phyloP scores from a whole-genome alignment of 345 rosid genomes.

The Eutrema heterophyllum region DNA sequence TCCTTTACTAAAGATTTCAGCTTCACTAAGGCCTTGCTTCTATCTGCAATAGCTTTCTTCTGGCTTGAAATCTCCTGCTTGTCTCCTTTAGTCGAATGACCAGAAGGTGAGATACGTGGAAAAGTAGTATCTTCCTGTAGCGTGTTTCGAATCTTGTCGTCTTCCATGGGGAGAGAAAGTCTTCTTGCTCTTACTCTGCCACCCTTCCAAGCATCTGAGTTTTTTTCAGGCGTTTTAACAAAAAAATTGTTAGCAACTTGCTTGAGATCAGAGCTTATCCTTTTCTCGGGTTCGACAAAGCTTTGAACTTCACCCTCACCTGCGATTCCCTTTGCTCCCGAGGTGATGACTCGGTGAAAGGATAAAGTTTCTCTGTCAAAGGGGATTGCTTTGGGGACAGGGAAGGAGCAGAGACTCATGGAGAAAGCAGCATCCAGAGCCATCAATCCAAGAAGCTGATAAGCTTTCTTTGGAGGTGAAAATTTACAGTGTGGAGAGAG shows the following conservation, averaged over 20 bases:
- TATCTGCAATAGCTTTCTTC: constrained; percentile 8
- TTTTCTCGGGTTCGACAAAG: not conserved
- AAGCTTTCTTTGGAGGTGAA: constrained; percentile 23
- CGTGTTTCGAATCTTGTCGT: not conserved
- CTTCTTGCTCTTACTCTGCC: not conserved
- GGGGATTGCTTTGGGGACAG: constrained; percentile 2
- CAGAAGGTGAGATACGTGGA: not conserved
- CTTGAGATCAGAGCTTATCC: not conserved
- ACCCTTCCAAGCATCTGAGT: not conserved
- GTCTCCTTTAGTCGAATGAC: not conserved
- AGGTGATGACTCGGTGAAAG: not conserved
- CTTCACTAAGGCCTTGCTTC: constrained; percentile 24
- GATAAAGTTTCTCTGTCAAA: constrained; percentile 15
- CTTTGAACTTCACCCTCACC: constrained; percentile 15
- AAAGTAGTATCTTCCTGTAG: not conserved
- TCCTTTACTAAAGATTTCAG: constrained; percentile 24
- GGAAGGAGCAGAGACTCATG: constrained; percentile 25
- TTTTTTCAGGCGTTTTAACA: not conserved
- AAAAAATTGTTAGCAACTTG: not conserved
- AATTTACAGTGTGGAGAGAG: constrained; percentile 7
- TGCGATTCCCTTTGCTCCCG: not conserved
- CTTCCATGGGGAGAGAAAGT: not conserved
- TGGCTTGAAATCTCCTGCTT: not conserved
- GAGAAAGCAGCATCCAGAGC: constrained; percentile 20
- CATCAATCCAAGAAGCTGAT: constrained; percentile 18